Conservation (phyloP, 1,284 basidiomycete species). For the Papiliotrema fonsecae region DNA sequence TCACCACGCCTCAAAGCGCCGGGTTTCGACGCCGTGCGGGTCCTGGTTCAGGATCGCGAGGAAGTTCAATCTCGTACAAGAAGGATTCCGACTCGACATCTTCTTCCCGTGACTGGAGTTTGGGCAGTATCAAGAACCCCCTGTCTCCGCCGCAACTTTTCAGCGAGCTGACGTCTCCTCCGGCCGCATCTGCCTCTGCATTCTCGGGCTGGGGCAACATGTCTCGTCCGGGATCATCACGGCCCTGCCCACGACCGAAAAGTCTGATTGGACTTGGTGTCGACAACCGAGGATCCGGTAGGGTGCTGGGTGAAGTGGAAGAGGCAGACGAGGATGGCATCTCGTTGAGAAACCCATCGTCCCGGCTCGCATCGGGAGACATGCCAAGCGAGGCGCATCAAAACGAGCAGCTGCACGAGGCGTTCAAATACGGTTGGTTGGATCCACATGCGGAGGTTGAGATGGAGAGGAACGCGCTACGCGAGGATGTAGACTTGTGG, state of each 20-base stretch:
- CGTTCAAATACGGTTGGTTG: constrained; percentile 7
- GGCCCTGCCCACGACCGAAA: constrained; percentile 37
- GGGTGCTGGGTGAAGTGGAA: constrained; percentile 37
- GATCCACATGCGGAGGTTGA: constrained; percentile 31
- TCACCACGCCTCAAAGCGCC: constrained; percentile 19
- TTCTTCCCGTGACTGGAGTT: constrained; percentile 25
- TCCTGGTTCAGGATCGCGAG: constrained; percentile 14
- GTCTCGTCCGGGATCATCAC: constrained; percentile 4
- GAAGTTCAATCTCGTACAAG: constrained; percentile 42
- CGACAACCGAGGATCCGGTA: constrained; percentile 17
- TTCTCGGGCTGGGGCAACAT: constrained; percentile 13
- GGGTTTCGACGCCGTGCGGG: constrained; percentile 7
- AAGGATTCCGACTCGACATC: constrained; percentile 25
- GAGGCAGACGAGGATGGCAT: constrained; percentile 32
- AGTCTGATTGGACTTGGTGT: constrained; percentile 27
- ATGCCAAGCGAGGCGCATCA: neutral
- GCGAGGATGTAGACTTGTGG: constrained; percentile 43
- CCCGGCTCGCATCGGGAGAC: neutral
- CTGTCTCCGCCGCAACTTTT: constrained; percentile 1
- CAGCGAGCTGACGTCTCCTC: constrained; percentile 5
- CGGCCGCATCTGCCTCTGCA: constrained; percentile 12
- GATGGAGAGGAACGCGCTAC: constrained; percentile 39
- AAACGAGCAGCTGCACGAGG: neutral
- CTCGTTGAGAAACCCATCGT: neutral
- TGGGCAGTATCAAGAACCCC: constrained; percentile 3